phyloP scores from a whole-genome alignment of 192 early-diverging fungal genomes.

The Rhizophagus prolifer region DNA sequence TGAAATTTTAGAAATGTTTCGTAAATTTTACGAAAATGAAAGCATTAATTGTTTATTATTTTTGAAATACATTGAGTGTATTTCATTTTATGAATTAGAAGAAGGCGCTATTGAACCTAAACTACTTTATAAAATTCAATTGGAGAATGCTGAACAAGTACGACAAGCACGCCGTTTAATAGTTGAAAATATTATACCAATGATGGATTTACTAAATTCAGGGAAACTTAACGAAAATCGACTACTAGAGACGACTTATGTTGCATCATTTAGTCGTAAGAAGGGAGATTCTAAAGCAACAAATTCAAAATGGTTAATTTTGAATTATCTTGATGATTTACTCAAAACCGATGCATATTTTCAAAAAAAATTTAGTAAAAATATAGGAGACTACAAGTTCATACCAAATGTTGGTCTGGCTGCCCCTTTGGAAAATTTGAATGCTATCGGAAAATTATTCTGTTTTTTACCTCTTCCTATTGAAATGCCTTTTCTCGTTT shows the following conservation, averaged over 20 bases:
- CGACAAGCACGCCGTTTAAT: conserved; percentile 2
- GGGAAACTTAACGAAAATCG: not conserved
- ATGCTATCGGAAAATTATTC: conserved; percentile 30
- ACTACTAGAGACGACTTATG: conserved; percentile 9
- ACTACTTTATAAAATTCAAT: conserved; percentile 32
- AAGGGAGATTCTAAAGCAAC: not conserved
- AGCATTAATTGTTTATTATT: conserved; percentile 37
- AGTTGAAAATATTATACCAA: conserved; percentile 10
- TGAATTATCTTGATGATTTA: conserved; percentile 32
- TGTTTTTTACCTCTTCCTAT: conserved; percentile 43
- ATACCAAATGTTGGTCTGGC: conserved; percentile 44
- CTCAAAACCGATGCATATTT: conserved; percentile 4
- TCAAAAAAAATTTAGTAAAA: not conserved
- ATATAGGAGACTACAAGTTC: conserved; percentile 1
- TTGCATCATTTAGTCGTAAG: not conserved
- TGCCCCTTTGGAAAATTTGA: conserved; percentile 4
- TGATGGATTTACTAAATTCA: not conserved
- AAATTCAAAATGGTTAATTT: conserved; percentile 31
- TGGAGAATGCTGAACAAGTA: conserved; percentile 32
- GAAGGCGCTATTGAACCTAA: not conserved
- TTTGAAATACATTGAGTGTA: conserved; percentile 35
- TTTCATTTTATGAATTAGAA: conserved; percentile 36
- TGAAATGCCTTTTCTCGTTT: conserved; percentile 36
- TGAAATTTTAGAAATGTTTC: conserved; percentile 34
- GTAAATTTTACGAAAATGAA: conserved; percentile 29